Percentiles rank a stretch among this genome's conserved stretches.
Evolutionary conservation across 768 basidiomycete species (phyloP).

Genomic region (Lactarius sanguifluus): DNA sequence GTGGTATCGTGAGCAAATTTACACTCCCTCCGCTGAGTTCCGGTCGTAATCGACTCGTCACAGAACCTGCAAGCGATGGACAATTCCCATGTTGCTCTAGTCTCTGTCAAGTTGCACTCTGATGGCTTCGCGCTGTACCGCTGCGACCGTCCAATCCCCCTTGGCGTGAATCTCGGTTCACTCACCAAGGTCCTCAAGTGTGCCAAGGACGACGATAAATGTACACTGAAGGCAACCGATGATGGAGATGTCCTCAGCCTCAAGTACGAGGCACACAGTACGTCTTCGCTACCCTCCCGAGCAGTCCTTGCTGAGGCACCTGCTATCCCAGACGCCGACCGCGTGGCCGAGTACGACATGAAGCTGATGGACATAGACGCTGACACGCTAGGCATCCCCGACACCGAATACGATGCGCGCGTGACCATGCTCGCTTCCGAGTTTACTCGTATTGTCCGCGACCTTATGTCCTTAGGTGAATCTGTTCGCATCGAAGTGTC

Average conservation of each 20-base stretch:
- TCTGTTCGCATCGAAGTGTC: constrained; percentile 92
- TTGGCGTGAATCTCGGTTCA: constrained; percentile 83
- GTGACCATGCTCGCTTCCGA: constrained; percentile 84
- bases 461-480: constrained; percentile 88
- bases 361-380: constrained; percentile 99
- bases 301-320: background rate
- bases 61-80: constrained; percentile 97
- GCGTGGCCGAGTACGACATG: constrained; percentile 98
- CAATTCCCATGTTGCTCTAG: constrained; percentile 98
- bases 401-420: constrained; percentile 94
- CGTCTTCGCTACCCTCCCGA: constrained; percentile 34
- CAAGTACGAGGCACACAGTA: constrained; percentile 88
- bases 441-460: constrained; percentile 90
- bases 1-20: constrained; percentile 68
- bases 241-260: constrained; percentile 87
- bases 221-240: constrained; percentile 88
- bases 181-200: constrained; percentile 96
- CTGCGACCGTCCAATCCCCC: constrained; percentile 92
- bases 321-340: constrained; percentile 66
- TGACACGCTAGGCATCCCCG: constrained; percentile 92
- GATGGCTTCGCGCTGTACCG: constrained; percentile 84
- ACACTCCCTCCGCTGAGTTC: background rate
- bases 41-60: background rate
- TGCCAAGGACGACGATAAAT: constrained; percentile 92
- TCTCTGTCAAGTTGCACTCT: constrained; percentile 77